phyloP scores from a whole-genome alignment of 2,329 filamentous ascomycete species.

The Diaporthe sp. region DNA sequence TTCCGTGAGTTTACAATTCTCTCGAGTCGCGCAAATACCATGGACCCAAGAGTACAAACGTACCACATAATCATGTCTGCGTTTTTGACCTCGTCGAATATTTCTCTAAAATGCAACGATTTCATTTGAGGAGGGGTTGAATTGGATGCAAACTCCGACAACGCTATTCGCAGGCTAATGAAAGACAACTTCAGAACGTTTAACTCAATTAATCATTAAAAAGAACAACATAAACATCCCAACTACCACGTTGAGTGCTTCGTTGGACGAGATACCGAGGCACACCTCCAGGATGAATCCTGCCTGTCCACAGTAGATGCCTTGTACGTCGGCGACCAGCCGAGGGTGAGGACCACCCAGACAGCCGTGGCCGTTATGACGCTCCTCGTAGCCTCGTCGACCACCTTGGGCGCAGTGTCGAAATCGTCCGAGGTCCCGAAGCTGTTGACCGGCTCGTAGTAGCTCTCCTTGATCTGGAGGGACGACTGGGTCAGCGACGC shows the following conservation, averaged over 20 bases:
- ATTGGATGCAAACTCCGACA: neutral
- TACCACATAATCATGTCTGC: neutral
- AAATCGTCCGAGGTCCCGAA: neutral
- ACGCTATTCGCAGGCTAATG: neutral
- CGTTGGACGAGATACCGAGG: neutral
- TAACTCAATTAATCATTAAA: neutral
- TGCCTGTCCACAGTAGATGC: constrained; percentile 1
- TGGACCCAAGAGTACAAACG: no score
- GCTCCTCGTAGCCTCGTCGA: constrained; percentile 26
- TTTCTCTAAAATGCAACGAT: neutral
- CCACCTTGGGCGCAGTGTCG: neutral
- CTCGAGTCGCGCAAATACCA: no score
- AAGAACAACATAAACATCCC: neutral
- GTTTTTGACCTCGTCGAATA: neutral
- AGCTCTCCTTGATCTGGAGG: constrained; percentile 34
- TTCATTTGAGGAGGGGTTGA: neutral
- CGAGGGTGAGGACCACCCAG: constrained; percentile 33
- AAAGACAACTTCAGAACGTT: fast-evolving
- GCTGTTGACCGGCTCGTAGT: constrained; percentile 14
- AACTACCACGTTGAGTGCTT: constrained; percentile 11
- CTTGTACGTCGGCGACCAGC: constrained; percentile 31
- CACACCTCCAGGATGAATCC: constrained; percentile 1
- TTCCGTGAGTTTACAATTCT: no score
- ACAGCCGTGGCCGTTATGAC: constrained; percentile 24
- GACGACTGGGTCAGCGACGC: constrained; percentile 20